Evolutionary conservation across 1,284 basidiomycete species (phyloP), one percentile per base, ranked within the genome.

Genomic region (Inonotus obliquus): DNA sequence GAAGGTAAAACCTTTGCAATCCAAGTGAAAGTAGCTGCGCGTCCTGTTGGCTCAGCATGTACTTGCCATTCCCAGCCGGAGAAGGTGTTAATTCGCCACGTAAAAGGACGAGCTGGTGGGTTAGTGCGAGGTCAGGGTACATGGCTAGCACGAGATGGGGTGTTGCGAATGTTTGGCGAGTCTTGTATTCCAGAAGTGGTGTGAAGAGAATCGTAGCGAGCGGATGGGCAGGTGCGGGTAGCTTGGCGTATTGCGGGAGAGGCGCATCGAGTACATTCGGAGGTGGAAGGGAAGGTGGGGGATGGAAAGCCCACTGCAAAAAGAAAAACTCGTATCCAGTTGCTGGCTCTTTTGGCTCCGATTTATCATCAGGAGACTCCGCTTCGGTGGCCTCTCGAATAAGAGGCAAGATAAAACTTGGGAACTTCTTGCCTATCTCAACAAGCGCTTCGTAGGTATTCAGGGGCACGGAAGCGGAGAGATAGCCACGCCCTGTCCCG

Each of bases 111-210:
- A 91, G 72, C 14, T 85, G 87, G 72, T 98, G 96, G 5, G 87
- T 87, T 27, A 81, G 72, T 1, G 87, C 83, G 6, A 99, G 76
- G 70, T 99, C 96, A 44, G 96, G 91, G 75, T 98, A 98, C 73
- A 94, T 86, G 5, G 96, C 97, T 53, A 98, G 72, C 38, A 93
- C 91, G 27, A 99, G 81, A 69, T 92, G 90, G 0, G 96, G 96
- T 39, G 94, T 95, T 2, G 96, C 93, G 75, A 91, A 98, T 51
- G 90, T 83, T 65, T 85, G 83, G 35, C 91, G 86, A 61, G 87
- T 77, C 75, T 98, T 97, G 83, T 94, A 99, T 76, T 98, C 96
- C 67, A 92, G 90, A 55, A 98, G 80, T 3, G 96, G 92, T 0
- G 96, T 96, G 77, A 97, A 97, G 57, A 99, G 81, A 45, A 96